phyloP scores from a whole-genome alignment of 805 yeast species.

The Kuraishia capsulata region DNA sequence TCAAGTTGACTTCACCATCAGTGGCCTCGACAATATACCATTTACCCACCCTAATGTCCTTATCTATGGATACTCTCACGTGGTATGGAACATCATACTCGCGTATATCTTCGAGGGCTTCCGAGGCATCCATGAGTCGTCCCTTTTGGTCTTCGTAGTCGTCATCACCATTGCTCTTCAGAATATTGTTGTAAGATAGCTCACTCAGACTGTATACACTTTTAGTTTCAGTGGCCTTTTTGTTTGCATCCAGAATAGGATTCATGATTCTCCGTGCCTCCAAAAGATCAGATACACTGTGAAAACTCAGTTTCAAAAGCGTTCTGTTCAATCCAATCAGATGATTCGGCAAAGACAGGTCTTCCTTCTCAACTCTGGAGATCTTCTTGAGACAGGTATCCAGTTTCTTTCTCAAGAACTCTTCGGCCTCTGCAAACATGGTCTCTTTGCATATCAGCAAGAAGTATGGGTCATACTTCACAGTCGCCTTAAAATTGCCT shows the following conservation, averaged over 20 bases:
- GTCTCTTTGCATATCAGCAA: slow-evolving; percentile 57
- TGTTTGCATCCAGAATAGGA: slow-evolving; percentile 67
- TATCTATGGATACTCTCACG: slow-evolving; percentile 92
- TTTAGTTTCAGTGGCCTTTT: slow-evolving; percentile 47
- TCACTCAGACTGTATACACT: slow-evolving; percentile 59
- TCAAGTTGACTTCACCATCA: slow-evolving; percentile 43
- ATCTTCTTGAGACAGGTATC: slow-evolving; percentile 56
- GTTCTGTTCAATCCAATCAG: slow-evolving; percentile 63
- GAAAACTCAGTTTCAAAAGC: slow-evolving; percentile 61
- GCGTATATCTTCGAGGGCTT: slow-evolving; percentile 66
- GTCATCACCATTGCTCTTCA: slow-evolving; percentile 22
- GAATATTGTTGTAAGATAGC: slow-evolving; percentile 22
- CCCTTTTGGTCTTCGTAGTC: slow-evolving; percentile 9
- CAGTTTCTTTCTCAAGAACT: slow-evolving; percentile 57
- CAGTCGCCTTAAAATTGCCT: slow-evolving; percentile 83
- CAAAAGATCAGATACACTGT: slow-evolving; percentile 63
- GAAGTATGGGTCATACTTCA: slow-evolving; percentile 83
- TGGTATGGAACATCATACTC: slow-evolving; percentile 97
- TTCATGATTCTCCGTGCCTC: slow-evolving; percentile 61
- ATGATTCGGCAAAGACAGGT: slow-evolving; percentile 77
- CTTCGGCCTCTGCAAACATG: slow-evolving; percentile 74
- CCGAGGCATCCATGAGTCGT: slow-evolving; percentile 42
- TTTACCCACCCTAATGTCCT: slow-evolving; percentile 81
- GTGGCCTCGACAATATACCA: slow-evolving; percentile 81
- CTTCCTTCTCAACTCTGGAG: slow-evolving; percentile 59